Conservation (phyloP, 371 early-diverging fungal species). For the Mucor lusitanicus region DNA sequence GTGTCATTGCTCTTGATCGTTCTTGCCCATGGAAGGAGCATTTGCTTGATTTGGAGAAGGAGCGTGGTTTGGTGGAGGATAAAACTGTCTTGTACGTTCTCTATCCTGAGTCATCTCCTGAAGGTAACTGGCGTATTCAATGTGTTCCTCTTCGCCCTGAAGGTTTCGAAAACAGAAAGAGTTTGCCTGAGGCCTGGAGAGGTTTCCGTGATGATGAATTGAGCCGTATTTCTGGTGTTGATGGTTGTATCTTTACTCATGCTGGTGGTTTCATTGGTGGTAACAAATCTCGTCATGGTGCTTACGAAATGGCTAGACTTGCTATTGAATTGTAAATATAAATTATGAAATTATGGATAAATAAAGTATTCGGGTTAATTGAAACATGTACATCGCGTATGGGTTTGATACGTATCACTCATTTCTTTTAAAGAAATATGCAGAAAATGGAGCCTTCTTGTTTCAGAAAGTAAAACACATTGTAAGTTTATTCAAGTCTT, state of each 20-base stretch:
- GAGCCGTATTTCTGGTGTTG: slow-evolving; percentile 72
- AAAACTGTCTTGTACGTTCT: slow-evolving; percentile 74
- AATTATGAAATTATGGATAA: neutral
- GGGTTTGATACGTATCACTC: neutral
- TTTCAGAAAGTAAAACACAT: neutral
- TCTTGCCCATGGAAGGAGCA: slow-evolving; percentile 95
- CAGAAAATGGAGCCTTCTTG: neutral
- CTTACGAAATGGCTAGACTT: slow-evolving; percentile 49
- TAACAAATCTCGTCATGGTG: slow-evolving; percentile 52
- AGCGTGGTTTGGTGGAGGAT: slow-evolving; percentile 48
- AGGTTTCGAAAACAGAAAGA: slow-evolving; percentile 86
- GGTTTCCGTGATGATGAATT: slow-evolving; percentile 92
- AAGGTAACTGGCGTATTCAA: slow-evolving; percentile 76
- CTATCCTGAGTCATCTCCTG: slow-evolving; percentile 68
- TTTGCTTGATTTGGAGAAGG: slow-evolving; percentile 71
- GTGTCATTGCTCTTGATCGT: slow-evolving; percentile 79
- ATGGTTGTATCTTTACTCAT: slow-evolving; percentile 94
- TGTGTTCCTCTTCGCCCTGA: slow-evolving; percentile 77
- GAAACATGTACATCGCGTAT: neutral
- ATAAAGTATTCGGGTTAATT: neutral
- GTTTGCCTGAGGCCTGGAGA: slow-evolving; percentile 95
- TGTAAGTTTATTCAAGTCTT: too few species aligned
- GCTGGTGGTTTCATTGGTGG: slow-evolving; percentile 73
- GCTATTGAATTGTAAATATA: slow-evolving; percentile 47
- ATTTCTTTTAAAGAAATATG: neutral